phyloP scores from a whole-genome alignment of 2,329 filamentous ascomycete genomes.

The Penicillium sp. region DNA sequence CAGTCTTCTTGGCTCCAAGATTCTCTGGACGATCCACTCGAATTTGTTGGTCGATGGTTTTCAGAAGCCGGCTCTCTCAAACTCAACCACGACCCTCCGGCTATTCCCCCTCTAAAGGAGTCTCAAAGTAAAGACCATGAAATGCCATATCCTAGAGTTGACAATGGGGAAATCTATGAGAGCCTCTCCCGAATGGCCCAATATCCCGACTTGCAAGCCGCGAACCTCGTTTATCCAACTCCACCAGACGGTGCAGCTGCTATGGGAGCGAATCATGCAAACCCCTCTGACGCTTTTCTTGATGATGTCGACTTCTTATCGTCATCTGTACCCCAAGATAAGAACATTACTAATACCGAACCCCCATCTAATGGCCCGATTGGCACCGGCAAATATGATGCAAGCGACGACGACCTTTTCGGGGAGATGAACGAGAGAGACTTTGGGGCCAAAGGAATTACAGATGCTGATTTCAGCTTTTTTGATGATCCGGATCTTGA shows the following conservation, averaged over 20 bases:
- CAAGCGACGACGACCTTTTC: conserved; percentile 51
- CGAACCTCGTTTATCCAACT: conserved; percentile 50
- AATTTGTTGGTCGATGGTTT: conserved; percentile 43
- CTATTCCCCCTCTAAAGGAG: conserved; percentile 18
- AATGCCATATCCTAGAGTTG: conserved; percentile 22
- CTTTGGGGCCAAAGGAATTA: conserved; percentile 53
- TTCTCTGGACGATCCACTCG: conserved; percentile 36
- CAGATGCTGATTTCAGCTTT: conserved; percentile 61
- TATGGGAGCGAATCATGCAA: conserved; percentile 27
- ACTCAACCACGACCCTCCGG: conserved; percentile 19
- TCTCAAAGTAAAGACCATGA: conserved; percentile 24
- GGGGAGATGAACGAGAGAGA: conserved; percentile 53
- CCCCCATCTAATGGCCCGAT: conserved; percentile 27
- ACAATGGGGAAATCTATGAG: conserved; percentile 30
- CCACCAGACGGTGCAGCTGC: conserved; percentile 48
- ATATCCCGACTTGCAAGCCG: conserved; percentile 39
- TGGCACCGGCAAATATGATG: conserved; percentile 41
- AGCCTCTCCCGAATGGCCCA: conserved; percentile 39
- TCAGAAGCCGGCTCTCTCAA: conserved; percentile 21
- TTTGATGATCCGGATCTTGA: conserved; percentile 53
- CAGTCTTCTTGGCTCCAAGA: conserved; percentile 17
- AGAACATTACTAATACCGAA: conserved; percentile 18
- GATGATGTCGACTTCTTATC: conserved; percentile 28
- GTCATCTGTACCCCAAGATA: conserved; percentile 13
- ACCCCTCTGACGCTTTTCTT: conserved; percentile 29